Evolutionary conservation across 306 rosid species (phyloP).

Genomic region (Vicia villosa): DNA sequence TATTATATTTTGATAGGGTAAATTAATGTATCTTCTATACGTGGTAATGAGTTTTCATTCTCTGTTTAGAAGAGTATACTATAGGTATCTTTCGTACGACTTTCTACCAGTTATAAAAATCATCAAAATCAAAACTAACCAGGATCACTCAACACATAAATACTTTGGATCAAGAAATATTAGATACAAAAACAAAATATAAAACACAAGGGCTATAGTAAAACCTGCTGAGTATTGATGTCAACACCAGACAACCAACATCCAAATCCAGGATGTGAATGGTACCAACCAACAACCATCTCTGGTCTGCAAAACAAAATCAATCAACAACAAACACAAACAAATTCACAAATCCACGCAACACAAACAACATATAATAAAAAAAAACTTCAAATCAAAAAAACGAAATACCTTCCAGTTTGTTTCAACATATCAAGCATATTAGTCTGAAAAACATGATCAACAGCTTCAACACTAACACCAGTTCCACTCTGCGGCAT

Average conservation of each 20-base stretch:
- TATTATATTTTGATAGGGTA: too few relatives aligned
- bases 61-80: too few relatives aligned
- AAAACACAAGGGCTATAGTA: constrained; percentile 5
- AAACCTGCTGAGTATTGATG: constrained; percentile 96
- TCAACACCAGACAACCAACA: constrained; percentile 99
- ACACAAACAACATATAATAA: not conserved
- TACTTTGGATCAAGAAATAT: not conserved
- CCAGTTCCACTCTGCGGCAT: too few relatives aligned
- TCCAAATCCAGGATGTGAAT: constrained; percentile 99
- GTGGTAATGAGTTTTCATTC: too few relatives aligned
- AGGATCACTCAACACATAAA: not conserved
- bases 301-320: constrained; percentile 71
- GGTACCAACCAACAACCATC: constrained; percentile 99
- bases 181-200: constrained; percentile 3
- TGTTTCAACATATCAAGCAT: too few relatives aligned
- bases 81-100: too few relatives aligned
- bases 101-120: too few relatives aligned
- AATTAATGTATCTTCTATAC: too few relatives aligned
- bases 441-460: too few relatives aligned
- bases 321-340: not conserved
- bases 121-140: not conserved
- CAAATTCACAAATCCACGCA: not conserved
- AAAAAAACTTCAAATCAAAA: not conserved
- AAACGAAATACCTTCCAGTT: constrained; percentile 63
- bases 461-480: too few relatives aligned